A percentile compares a stretch with the other conserved stretches of the same genome.
phyloP scores from a whole-genome alignment of 2,329 filamentous ascomycete genomes.

The Colletotrichum sp. region DNA sequence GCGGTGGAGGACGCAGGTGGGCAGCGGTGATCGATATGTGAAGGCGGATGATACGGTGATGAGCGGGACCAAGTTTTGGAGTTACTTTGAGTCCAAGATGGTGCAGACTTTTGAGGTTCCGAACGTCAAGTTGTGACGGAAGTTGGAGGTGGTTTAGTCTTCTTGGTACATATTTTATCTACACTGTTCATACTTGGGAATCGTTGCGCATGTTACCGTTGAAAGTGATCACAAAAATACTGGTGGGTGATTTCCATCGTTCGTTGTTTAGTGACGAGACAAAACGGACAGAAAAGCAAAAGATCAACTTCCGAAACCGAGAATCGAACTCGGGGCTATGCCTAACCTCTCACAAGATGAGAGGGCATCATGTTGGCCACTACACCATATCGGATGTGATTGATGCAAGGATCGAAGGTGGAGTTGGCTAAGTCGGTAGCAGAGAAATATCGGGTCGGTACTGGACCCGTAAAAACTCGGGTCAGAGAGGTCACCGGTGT shows the following conservation, averaged over 20 bases:
- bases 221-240: too few species aligned
- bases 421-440: neutral
- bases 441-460: neutral
- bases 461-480: neutral
- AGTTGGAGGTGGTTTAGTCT: neutral
- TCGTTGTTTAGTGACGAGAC: neutral
- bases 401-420: neutral
- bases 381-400: constrained; percentile 7
- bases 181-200: neutral
- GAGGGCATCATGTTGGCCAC: constrained; percentile 20
- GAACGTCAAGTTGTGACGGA: constrained; percentile 25
- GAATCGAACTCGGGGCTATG: constrained; percentile 15
- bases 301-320: neutral
- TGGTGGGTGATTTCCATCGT: too few species aligned
- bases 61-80: constrained; percentile 39
- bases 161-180: neutral
- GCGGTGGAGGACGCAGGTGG: constrained; percentile 41
- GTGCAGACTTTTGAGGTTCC: constrained; percentile 44
- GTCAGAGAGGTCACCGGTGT: neutral
- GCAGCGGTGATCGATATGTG: constrained; percentile 38
- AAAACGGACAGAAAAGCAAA: neutral
- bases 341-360: constrained; percentile 6
- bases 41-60: constrained; percentile 33
- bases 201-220: accelerated
- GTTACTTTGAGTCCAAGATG: constrained; percentile 34